phyloP scores from a whole-genome alignment of 2,329 filamentous ascomycete species.

The Drechslerella dactyloides region DNA sequence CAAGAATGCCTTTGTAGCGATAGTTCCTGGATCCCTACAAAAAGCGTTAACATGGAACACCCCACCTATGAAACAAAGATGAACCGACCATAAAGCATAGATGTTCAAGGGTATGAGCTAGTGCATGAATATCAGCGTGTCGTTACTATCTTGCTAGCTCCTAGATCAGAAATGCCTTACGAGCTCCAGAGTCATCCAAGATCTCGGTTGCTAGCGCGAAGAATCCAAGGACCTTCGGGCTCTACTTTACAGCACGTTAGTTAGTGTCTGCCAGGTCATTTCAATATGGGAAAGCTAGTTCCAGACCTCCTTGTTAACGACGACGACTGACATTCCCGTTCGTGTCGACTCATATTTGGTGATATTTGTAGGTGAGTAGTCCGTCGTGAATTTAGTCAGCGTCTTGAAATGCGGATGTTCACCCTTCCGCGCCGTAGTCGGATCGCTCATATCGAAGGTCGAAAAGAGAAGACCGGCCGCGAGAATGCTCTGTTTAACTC shows the following conservation, averaged over 20 bases:
- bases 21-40: conserved; percentile 85
- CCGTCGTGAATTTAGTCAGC: conserved; percentile 82
- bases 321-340: conserved; percentile 92
- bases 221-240: conserved; percentile 93
- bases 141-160: neutral
- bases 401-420: conserved; percentile 71
- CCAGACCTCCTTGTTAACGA: conserved; percentile 78
- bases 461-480: conserved; percentile 30
- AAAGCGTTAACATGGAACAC: neutral
- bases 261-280: neutral
- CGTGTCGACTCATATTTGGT: conserved; percentile 95
- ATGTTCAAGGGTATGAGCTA: conserved; percentile 64
- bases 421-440: conserved; percentile 15
- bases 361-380: conserved; percentile 86
- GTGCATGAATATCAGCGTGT: neutral
- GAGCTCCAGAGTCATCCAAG: conserved; percentile 93
- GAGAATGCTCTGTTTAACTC: conserved; percentile 25
- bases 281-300: neutral
- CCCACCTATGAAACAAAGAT: neutral
- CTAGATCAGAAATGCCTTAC: conserved; percentile 51
- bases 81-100: conserved; percentile 61
- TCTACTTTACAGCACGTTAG: conserved; percentile 34
- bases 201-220: conserved; percentile 97
- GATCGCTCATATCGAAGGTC: conserved; percentile 25
- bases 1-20: conserved; percentile 90